A percentile compares a stretch with the other conserved stretches of the same genome.
Evolutionary conservation across 768 basidiomycete genomes (phyloP).

Genomic region (Mycena chlorophos): DNA sequence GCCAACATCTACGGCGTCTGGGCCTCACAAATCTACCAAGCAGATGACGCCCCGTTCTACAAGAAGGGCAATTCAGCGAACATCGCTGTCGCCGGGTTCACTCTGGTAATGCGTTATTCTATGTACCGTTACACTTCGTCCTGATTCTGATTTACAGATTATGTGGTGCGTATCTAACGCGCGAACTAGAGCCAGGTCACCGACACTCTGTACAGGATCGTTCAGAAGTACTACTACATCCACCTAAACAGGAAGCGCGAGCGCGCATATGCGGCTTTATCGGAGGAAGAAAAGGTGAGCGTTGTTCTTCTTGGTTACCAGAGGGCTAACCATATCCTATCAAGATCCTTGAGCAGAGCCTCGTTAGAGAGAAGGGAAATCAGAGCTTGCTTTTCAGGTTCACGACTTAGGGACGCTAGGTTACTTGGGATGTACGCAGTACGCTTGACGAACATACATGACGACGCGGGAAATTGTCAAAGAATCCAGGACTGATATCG

Average conservation of each 20-base stretch:
- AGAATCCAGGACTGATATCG: too few relatives aligned
- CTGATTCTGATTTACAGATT: slow-evolving; percentile 1
- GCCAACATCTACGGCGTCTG: slow-evolving; percentile 29
- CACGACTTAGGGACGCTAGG: too few relatives aligned
- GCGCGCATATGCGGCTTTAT: slow-evolving; percentile 21
- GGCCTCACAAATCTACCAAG: slow-evolving; percentile 36
- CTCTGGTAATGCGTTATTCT: slow-evolving; percentile 17
- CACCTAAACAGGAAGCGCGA: slow-evolving; percentile 30
- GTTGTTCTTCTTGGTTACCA: too few relatives aligned
- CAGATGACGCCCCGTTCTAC: slow-evolving; percentile 38
- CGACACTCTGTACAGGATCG: slow-evolving; percentile 15
- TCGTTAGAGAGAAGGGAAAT: slow-evolving; percentile 34
- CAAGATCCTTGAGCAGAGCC: slow-evolving; percentile 30
- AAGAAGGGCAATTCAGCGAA: slow-evolving; percentile 38
- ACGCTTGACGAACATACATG: too few relatives aligned
- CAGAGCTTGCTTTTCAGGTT: slow-evolving; percentile 35
- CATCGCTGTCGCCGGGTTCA: slow-evolving; percentile 34
- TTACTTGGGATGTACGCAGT: too few relatives aligned
- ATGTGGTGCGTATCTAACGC: slow-evolving; percentile 28
- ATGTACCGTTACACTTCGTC: not conserved
- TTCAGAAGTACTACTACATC: slow-evolving; percentile 33
- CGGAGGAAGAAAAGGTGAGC: slow-evolving; percentile 26
- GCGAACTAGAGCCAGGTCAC: not conserved
- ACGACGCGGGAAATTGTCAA: too few relatives aligned
- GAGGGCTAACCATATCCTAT: too few relatives aligned